Conservation (phyloP, 306 rosid genomes). For the Cyamopsis tetragonoloba region DNA sequence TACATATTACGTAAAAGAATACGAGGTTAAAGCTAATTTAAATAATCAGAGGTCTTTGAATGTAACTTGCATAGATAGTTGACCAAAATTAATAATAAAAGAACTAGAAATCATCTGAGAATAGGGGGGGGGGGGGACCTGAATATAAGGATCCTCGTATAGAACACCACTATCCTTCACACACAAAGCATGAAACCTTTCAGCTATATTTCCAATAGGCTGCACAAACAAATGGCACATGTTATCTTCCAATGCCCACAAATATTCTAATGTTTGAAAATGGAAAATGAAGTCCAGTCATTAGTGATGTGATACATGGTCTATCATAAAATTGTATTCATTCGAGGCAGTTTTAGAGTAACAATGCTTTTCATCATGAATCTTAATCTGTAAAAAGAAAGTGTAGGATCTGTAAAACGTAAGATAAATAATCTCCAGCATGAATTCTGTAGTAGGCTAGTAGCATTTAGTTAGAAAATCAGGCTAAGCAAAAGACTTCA, state of each 20-base stretch:
- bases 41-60: conserved; percentile 7
- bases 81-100: background rate
- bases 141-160: conserved; percentile 96
- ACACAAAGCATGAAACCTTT: conserved; percentile 89
- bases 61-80: background rate
- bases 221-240: conserved; percentile 41
- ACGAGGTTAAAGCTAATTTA: conserved; percentile 6
- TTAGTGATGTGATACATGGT: background rate
- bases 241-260: conserved; percentile 25
- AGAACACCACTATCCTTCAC: conserved; percentile 97
- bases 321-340: conserved; percentile 11
- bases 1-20: background rate
- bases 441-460: background rate
- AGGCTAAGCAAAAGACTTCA: conserved; percentile 2
- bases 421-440: conserved; percentile 3
- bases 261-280: conserved; percentile 19
- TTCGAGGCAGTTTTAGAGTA: background rate
- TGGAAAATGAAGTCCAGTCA: conserved; percentile 6
- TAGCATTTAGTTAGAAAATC: conserved; percentile 10
- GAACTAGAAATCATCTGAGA: background rate
- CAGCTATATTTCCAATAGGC: conserved; percentile 94
- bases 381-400: background rate
- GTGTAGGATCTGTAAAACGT: background rate
- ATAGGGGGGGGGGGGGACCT: conserved; percentile 46
- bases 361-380: conserved; percentile 12